Evolutionary conservation across 768 basidiomycete species (phyloP).

Genomic region (Leccinum sublutescens): DNA sequence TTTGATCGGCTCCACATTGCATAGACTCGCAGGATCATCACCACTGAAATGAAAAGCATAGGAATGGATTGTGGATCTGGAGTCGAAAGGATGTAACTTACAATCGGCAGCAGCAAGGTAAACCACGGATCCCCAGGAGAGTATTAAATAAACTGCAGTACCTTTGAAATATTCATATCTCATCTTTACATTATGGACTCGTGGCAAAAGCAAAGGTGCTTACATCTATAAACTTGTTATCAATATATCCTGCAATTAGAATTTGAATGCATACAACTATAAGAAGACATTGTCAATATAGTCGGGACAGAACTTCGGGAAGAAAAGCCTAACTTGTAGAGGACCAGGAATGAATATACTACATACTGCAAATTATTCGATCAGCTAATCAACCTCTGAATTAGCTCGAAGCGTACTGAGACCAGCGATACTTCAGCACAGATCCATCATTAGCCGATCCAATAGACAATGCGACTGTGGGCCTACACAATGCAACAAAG

Average conservation of each 20-base stretch:
- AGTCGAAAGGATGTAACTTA: background rate
- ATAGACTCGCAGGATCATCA: slow-evolving; percentile 18
- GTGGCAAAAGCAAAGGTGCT: background rate
- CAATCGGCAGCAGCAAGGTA: slow-evolving; percentile 13
- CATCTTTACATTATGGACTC: background rate
- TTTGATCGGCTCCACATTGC: slow-evolving; percentile 14
- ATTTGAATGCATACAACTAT: slow-evolving; percentile 1
- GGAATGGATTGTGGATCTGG: background rate
- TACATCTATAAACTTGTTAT: slow-evolving; percentile 10
- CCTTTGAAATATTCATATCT: background rate
- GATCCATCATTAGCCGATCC: background rate
- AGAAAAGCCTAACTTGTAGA: background rate
- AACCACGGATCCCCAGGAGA: slow-evolving; percentile 4
- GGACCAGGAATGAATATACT: slow-evolving; percentile 4
- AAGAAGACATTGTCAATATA: background rate
- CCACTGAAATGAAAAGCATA: background rate
- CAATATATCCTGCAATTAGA: background rate
- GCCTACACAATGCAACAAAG: slow-evolving; percentile 5
- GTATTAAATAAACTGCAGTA: background rate
- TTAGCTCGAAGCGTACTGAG: background rate
- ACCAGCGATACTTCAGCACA: background rate
- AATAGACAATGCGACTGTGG: background rate
- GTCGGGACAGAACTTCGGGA: background rate
- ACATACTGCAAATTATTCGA: background rate
- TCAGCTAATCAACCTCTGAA: background rate